phyloP scores from a whole-genome alignment of 2,329 filamentous ascomycete genomes.

The Nannizzia gypsea region DNA sequence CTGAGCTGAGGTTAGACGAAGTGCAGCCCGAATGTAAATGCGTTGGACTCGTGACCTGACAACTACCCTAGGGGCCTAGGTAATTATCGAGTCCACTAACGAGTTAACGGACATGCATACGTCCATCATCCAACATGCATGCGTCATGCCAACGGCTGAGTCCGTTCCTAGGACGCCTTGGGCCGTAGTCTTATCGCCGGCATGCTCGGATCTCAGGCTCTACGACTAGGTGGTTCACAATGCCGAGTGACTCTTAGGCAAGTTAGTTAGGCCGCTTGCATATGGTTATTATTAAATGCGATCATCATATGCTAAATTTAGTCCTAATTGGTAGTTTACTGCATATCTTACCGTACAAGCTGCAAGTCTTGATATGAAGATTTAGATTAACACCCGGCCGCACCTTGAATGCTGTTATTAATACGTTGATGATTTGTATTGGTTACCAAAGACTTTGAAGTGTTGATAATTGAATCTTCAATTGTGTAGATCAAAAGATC shows the following conservation, averaged over 20 bases:
- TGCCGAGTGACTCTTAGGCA: no score
- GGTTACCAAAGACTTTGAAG: neutral
- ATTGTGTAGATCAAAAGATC: neutral
- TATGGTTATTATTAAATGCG: no score
- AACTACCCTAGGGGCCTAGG: no score
- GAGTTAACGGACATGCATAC: neutral
- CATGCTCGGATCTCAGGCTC: neutral
- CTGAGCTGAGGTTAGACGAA: neutral
- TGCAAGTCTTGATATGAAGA: neutral
- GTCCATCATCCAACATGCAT: neutral
- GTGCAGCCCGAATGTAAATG: neutral
- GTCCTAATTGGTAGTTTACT: no score
- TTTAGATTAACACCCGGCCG: neutral
- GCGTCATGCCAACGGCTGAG: neutral
- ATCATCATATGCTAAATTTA: neutral
- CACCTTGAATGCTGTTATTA: neutral
- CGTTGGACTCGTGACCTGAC: neutral
- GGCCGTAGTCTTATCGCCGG: neutral
- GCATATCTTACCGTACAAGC: neutral
- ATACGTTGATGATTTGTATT: neutral
- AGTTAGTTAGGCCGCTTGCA: no score
- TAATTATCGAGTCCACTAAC: no score
- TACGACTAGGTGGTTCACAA: neutral
- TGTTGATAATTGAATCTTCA: neutral
- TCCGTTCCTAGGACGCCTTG: neutral